phyloP scores from a whole-genome alignment of 169 alveolate species.

The Eimeria acervulina region DNA sequence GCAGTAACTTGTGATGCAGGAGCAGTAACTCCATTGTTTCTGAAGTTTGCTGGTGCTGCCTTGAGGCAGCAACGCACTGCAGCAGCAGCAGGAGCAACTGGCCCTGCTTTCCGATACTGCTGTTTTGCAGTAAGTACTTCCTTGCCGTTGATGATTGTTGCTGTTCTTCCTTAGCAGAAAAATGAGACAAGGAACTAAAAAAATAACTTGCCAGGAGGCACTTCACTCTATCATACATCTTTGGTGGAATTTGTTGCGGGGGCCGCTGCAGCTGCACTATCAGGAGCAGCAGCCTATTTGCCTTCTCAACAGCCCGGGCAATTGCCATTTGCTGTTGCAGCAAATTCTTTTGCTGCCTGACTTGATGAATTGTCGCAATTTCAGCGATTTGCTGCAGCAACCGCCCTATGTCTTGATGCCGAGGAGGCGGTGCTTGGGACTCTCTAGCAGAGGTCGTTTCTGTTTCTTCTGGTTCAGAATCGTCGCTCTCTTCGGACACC shows the following conservation, averaged over 20 bases:
- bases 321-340: conserved; percentile 46
- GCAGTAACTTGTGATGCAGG: conserved; percentile 31
- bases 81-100: conserved; percentile 60
- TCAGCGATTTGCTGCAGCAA: conserved; percentile 49
- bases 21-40: background rate
- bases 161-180: background rate
- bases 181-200: background rate
- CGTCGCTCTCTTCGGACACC: conserved; percentile 64
- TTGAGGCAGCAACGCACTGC: conserved; percentile 38
- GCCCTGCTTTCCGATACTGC: background rate
- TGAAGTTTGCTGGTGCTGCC: conserved; percentile 46
- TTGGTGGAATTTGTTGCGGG: background rate
- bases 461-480: conserved; percentile 51
- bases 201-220: background rate
- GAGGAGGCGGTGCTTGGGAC: background rate
- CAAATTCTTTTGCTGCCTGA: background rate
- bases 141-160: background rate
- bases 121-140: background rate
- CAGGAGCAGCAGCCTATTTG: conserved; percentile 48
- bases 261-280: conserved; percentile 58
- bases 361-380: conserved; percentile 15
- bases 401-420: conserved; percentile 30
- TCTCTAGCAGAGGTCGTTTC: conserved; percentile 6
- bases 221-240: conserved; percentile 26
- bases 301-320: conserved; percentile 61